A percentile compares a stretch with the other conserved stretches of the same genome.
phyloP scores from a whole-genome alignment of 371 early-diverging fungal genomes.

The Capillidium rhysosporum region DNA sequence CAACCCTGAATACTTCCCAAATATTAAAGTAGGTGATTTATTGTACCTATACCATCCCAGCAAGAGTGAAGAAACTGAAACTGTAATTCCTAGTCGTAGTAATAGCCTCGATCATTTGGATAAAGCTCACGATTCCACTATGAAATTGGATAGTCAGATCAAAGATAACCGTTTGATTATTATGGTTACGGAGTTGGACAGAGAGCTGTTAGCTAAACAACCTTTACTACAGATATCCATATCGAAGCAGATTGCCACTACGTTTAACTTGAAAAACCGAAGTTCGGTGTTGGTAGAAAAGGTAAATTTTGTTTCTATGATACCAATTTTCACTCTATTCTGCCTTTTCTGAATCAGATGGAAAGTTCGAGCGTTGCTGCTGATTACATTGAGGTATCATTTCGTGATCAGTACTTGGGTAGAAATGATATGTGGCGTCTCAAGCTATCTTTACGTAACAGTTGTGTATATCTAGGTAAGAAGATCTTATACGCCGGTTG shows the following conservation, averaged over 20 bases:
- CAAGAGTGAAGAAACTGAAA: neutral
- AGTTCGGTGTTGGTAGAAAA: conserved; percentile 39
- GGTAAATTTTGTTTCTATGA: conserved; percentile 14
- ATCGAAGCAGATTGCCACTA: conserved; percentile 26
- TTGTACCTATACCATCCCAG: conserved; percentile 36
- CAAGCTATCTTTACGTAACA: conserved; percentile 42
- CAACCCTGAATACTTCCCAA: conserved; percentile 62
- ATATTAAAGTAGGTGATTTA: conserved; percentile 51
- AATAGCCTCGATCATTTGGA: neutral
- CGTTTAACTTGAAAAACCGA: conserved; percentile 31
- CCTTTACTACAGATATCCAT: conserved; percentile 15
- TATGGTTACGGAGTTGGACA: neutral
- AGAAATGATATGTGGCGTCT: conserved; percentile 89
- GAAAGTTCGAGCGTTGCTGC: conserved; percentile 38
- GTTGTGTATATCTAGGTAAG: conserved; percentile 60
- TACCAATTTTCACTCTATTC: conserved; percentile 10
- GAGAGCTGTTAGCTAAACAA: conserved; percentile 2
- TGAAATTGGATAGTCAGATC: conserved; percentile 17
- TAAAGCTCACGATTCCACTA: neutral
- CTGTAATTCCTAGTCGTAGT: neutral
- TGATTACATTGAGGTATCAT: conserved; percentile 66
- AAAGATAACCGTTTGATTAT: conserved; percentile 12
- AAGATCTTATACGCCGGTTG: conserved; percentile 43
- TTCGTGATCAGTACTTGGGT: conserved; percentile 83
- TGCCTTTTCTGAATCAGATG: conserved; percentile 20